Base-by-base conservation (phyloP, 1,139 yeast genomes). In the Protomyces arabidopsidicola region DNA sequence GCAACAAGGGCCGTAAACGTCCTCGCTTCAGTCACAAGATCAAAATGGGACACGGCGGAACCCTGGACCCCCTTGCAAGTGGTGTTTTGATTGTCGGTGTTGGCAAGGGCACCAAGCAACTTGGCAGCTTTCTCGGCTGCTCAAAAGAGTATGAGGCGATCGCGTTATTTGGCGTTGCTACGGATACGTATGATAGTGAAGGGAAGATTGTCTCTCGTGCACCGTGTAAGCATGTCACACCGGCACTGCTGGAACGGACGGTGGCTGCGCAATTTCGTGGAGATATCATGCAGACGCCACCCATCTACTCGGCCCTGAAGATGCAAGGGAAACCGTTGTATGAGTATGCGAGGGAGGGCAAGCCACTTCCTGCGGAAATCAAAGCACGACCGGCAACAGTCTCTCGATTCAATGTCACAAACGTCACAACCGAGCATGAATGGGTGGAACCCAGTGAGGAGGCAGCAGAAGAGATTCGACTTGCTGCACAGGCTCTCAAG, bases 31-130 rank as follows among this genome's bases (percentile, higher is more conserved):
- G 45, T 5, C 39, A 42, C 10, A 53, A 60, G 18, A 55, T 60
- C 36, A 93, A 95, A 72, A 87, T 93, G 78, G 99, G 99, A 0
- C 99, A 95, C 75, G 99, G 98, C 6, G 99, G 99, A 5, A 93
- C 99, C 0, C 78, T 95, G 54, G 99, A 95, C 72, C 98, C 98
- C 0, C 75, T 90, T 65, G 99, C 99, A 0, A 85, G 90, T 36
- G 99, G 99, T 8, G 93, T 93, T 1, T 75, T 93, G 50, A 95
- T 95, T 1, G 81, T 95, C 66, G 99, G 98, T 2, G 83, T 95
- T 31, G 97, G 97, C 9, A 69, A 78, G 1, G 98, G 98, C 1
- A 95, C 99, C 2, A 93, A 91, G 73, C 79, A 82, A 72, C 78
- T 95, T 55, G 86, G 84, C 65, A 79, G 83, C 66, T 90, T 87